Evolutionary conservation across 768 basidiomycete species (phyloP).

Genomic region (Mycena belliarum): DNA sequence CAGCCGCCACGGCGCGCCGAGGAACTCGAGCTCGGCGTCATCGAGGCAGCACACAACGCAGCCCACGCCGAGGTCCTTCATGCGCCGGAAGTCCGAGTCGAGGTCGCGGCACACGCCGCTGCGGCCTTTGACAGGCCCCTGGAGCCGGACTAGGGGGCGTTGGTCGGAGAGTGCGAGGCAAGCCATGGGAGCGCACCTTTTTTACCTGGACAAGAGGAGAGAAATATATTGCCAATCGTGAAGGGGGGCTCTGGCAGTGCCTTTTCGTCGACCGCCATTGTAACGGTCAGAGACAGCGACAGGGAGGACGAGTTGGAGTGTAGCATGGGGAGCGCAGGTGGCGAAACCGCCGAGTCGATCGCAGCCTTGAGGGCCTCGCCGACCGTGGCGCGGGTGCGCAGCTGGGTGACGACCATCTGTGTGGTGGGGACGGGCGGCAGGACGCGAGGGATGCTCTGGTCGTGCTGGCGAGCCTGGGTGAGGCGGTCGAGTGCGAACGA

Average conservation of each 20-base stretch:
- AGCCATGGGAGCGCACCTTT: conserved; percentile 58
- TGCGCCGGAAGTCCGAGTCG: conserved; percentile 71
- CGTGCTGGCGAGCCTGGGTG: conserved; percentile 19
- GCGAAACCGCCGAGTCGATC: conserved; percentile 33
- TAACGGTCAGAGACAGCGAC: conserved; percentile 1
- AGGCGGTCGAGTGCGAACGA: conserved; percentile 48
- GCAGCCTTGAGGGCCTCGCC: conserved; percentile 40
- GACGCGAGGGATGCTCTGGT: conserved; percentile 21
- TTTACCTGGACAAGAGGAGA: conserved; percentile 95
- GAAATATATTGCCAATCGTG: conserved; percentile 77
- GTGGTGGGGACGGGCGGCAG: conserved; percentile 23
- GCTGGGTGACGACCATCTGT: conserved; percentile 16
- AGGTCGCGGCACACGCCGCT: conserved; percentile 84
- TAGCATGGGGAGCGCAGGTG: conserved; percentile 12
- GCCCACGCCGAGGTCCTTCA: conserved; percentile 70
- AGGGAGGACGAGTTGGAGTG: conserved; percentile 12
- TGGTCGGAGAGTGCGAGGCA: not conserved
- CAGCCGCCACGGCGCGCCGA: conserved; percentile 85
- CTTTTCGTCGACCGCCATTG: conserved; percentile 15
- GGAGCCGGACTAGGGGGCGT: conserved; percentile 56
- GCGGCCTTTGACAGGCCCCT: conserved; percentile 77
- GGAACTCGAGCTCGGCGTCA: conserved; percentile 76
- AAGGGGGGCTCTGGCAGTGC: conserved; percentile 24
- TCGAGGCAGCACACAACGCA: conserved; percentile 90
- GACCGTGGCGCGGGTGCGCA: conserved; percentile 29